Evolutionary conservation across 179 eudicot genomes (phyloP).

Genomic region (Spergularia azorica): DNA sequence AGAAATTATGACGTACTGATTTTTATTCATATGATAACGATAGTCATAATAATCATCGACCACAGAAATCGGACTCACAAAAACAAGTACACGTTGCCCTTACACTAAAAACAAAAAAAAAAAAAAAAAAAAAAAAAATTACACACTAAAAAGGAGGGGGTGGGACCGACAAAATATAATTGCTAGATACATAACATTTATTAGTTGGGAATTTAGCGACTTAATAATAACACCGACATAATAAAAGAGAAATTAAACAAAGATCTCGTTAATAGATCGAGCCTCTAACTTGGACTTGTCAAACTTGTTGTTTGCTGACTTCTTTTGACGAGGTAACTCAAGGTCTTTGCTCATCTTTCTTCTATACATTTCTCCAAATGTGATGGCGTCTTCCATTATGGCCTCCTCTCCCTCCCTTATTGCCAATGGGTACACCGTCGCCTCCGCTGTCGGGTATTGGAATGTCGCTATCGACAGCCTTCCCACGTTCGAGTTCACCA

Average conservation of each 20-base stretch:
- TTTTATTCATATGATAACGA: too few species aligned
- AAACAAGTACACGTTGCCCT: not conserved
- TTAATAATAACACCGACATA: slow-evolving; percentile 10
- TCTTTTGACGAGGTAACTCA: slow-evolving; percentile 4
- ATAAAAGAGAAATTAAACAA: not conserved
- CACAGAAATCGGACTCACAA: not conserved
- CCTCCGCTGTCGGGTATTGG: slow-evolving; percentile 71
- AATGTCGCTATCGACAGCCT: slow-evolving; percentile 79
- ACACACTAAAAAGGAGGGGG: too few species aligned
- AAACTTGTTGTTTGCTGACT: not conserved
- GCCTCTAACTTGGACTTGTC: slow-evolving; percentile 16
- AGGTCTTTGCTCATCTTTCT: slow-evolving; percentile 29
- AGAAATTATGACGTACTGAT: not conserved
- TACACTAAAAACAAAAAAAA: not conserved
- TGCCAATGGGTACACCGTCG: slow-evolving; percentile 57
- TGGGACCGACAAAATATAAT: too few species aligned
- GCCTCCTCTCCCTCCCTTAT: slow-evolving; percentile 58
- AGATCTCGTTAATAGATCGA: slow-evolving; percentile 2
- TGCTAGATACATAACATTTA: too few species aligned
- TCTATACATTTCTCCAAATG: slow-evolving; percentile 52
- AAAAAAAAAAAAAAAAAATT: not conserved
- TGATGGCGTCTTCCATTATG: slow-evolving; percentile 52
- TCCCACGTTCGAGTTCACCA: slow-evolving; percentile 66
- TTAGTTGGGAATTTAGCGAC: too few species aligned
- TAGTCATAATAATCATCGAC: not conserved